A percentile compares a stretch with the other conserved stretches of the same genome.
Evolutionary conservation across 306 rosid species (phyloP).

Genomic region (Acacia melanoxylon): DNA sequence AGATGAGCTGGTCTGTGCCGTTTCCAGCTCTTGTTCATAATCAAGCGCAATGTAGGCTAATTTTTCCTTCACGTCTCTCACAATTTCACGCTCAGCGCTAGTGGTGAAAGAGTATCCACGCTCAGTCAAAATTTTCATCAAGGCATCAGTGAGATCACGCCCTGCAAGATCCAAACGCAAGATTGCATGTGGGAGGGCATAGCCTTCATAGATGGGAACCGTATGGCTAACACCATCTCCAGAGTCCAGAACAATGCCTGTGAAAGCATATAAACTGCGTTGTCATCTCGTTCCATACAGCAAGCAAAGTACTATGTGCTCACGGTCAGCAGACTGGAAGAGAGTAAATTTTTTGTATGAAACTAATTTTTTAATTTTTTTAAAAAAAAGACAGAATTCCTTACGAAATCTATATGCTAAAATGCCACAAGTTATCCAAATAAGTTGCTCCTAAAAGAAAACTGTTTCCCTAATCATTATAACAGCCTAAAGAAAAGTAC

Average conservation of each 20-base stretch:
- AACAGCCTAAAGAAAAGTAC: not conserved
- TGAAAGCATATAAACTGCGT: constrained; percentile 18
- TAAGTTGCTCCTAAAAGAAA: not conserved
- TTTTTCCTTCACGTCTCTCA: constrained; percentile 93
- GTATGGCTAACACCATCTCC: constrained; percentile 99
- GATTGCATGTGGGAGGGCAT: constrained; percentile 98
- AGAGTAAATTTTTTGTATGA: not conserved
- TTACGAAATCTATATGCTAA: not conserved
- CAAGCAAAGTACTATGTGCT: not conserved
- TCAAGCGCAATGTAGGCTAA: constrained; percentile 91
- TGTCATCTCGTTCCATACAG: constrained; percentile 1
- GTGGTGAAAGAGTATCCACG: constrained; percentile 99
- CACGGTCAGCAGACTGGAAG: not conserved
- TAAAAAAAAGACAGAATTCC: not conserved
- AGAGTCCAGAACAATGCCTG: constrained; percentile 91
- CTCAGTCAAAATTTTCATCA: constrained; percentile 96
- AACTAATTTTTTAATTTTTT: no score
- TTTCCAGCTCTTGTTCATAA: constrained; percentile 91
- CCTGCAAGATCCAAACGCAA: constrained; percentile 97
- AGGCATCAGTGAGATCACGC: constrained; percentile 93
- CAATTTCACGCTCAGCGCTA: constrained; percentile 94
- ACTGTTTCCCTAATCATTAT: not conserved
- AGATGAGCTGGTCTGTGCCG: constrained; percentile 79
- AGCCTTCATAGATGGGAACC: constrained; percentile 96
- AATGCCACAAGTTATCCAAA: not conserved